These are phyloP conservation scores for Tolypocladium nubicola DNA, from an alignment of 2,329 filamentous ascomycete genomes.

Conservation along the genomic window DNA sequence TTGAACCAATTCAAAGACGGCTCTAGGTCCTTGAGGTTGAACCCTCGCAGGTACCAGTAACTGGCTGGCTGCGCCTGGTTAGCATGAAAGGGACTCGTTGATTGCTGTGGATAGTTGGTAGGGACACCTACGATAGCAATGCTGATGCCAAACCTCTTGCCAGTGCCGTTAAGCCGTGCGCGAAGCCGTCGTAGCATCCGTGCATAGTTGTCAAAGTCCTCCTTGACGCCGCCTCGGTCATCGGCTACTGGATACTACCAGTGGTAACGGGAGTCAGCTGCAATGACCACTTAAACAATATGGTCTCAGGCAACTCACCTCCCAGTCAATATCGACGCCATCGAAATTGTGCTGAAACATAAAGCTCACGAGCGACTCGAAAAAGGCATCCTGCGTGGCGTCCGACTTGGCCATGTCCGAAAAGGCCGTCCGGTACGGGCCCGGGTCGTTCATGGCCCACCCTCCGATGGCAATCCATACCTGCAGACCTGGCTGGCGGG, in stretches of 20 bases:
- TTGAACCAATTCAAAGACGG: not conserved
- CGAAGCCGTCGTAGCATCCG: not conserved
- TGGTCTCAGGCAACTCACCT: not conserved
- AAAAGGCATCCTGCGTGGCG: not conserved
- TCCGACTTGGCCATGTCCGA: slow-evolving; percentile 12
- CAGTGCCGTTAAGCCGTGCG: not conserved
- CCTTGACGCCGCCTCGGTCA: not conserved
- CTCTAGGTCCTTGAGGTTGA: not conserved
- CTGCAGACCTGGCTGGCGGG: not conserved
- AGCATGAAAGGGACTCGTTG: not conserved
- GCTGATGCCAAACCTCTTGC: not conserved
- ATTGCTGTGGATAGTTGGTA: too few relatives aligned
- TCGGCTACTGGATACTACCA: not conserved
- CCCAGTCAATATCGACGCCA: not conserved
- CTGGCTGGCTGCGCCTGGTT: not conserved
- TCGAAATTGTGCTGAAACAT: not conserved
- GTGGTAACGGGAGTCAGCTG: too few relatives aligned
- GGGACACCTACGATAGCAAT: not conserved
- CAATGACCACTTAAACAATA: too few relatives aligned
- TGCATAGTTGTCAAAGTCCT: not conserved
- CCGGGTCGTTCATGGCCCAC: slow-evolving; percentile 17
- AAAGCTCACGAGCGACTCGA: slow-evolving; percentile 6
- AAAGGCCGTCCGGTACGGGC: slow-evolving; percentile 21
- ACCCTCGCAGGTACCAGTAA: not conserved
- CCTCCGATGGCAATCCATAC: slow-evolving; percentile 5